Evolutionary conservation across 2,329 filamentous ascomycete genomes (phyloP).

Genomic region (Trichoderma koningii): DNA sequence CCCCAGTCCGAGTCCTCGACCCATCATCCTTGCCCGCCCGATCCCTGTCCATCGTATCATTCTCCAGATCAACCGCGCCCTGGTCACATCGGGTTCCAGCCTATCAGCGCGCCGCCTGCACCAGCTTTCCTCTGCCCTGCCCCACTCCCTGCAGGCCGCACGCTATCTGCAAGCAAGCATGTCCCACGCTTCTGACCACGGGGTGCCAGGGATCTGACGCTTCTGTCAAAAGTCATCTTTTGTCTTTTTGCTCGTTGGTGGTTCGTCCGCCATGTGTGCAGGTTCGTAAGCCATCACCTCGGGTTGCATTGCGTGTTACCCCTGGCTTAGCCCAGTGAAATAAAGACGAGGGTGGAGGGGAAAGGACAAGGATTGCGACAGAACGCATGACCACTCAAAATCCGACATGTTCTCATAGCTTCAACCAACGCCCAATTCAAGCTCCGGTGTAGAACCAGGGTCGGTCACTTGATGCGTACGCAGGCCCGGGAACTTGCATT

Average conservation of each 20-base stretch:
- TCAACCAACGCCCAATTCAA: conserved; percentile 28
- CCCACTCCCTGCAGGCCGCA: conserved; percentile 24
- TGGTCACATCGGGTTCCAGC: conserved; percentile 8
- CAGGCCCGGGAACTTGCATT: conserved; percentile 60
- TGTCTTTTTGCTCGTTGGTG: not conserved
- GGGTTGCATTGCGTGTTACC: not conserved
- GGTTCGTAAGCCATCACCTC: conserved; percentile 3
- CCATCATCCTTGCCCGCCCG: not conserved
- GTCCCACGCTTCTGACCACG: conserved; percentile 26
- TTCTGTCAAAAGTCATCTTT: not conserved
- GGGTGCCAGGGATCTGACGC: conserved; percentile 15
- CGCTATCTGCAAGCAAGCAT: conserved; percentile 27
- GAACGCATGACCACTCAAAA: conserved; percentile 14
- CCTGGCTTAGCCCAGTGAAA: not conserved
- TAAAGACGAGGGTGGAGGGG: not conserved
- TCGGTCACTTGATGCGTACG: conserved; percentile 46
- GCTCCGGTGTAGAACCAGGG: conserved; percentile 48
- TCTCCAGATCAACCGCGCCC: conserved; percentile 11
- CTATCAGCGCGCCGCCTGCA: conserved; percentile 22
- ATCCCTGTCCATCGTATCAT: conserved; percentile 8
- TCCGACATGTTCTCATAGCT: not conserved
- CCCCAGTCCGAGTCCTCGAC: too few relatives aligned
- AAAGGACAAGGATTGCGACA: not conserved
- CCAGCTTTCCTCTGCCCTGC: not conserved
- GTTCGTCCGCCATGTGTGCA: not conserved